Base-by-base conservation (phyloP, 192 early-diverging fungal genomes). In the Coemansia sp. region DNA sequence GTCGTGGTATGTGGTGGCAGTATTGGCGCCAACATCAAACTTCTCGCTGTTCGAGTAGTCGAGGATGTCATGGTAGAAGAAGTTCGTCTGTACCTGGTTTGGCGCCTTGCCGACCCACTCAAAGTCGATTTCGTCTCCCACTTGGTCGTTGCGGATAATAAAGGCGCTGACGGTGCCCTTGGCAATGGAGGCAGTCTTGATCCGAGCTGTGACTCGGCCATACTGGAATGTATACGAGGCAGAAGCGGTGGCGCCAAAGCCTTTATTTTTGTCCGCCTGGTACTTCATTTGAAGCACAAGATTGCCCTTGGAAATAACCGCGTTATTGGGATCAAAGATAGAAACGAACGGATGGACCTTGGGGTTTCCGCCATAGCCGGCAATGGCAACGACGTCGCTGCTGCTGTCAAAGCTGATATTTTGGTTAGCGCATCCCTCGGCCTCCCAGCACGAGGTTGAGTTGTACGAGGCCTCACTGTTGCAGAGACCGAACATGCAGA, bases 121-220 rank as follows among this genome's bases (percentile, higher is more conserved):
- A 69, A 85, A 88, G 67, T 91, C 90, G 38, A 91, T 86, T 53
- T 91, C 90, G 62, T 91, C 88, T 35, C 86, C 86, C 40, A 56
- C 64, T 51, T 73, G 65, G 46, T 79, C 73, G 60, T 67, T 77
- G 53, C 77, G 76, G 46, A 84, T 73, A 37, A 90, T 86, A 42
- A 88, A 88, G 0, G 86, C 79, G 14, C 86, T 83, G 17, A 90
- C 86, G 14, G 86, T 85, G 29, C 87, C 87, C 20, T 65, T 76
- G 14, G 85, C 82, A 0, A 65, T 73, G 0, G 84, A 76, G 9
- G 79, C 89, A 0, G 86, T 80, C 67, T 86, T 86, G 66, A 89
- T 84, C n/a, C 86, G 84, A 7, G 87, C 89, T 15, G 86, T 82
- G 6, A 90, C 83, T 9, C 67, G 83, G 24, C 89, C 89, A 29